Evolutionary conservation across 768 basidiomycete genomes (phyloP).

Genomic region (Suillus occidentalis): DNA sequence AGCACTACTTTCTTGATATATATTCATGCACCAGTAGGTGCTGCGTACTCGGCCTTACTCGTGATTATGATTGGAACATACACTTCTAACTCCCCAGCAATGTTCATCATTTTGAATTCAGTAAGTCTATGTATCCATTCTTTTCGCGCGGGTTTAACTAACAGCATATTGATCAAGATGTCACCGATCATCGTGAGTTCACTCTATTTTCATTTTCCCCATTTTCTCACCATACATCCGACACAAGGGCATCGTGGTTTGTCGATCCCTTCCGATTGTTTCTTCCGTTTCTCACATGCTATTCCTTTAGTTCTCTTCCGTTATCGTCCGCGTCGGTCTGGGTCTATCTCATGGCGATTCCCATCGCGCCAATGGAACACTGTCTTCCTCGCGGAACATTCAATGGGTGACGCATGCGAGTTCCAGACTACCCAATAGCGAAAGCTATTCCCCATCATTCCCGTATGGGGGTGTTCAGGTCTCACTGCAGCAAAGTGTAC

Average conservation of each 20-base stretch:
- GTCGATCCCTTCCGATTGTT: conserved; percentile 6
- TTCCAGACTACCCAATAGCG: not conserved
- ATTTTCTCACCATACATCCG: not conserved
- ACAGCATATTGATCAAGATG: conserved; percentile 4
- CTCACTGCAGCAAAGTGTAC: conserved; percentile 7
- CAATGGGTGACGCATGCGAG: conserved; percentile 1
- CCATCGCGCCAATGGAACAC: not conserved
- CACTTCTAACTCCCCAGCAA: conserved; percentile 12
- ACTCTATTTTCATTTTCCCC: not conserved
- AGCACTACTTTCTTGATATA: not conserved
- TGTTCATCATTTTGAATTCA: conserved; percentile 20
- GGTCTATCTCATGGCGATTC: conserved; percentile 22
- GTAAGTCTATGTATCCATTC: conserved; percentile 9
- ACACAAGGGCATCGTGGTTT: conserved; percentile 20
- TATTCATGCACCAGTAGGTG: conserved; percentile 9
- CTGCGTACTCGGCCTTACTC: conserved; percentile 19
- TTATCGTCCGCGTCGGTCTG: conserved; percentile 27
- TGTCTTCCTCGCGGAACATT: conserved; percentile 3
- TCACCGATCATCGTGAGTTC: conserved; percentile 20
- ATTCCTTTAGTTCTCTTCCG: conserved; percentile 21
- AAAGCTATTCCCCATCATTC: conserved; percentile 3
- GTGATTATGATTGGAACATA: conserved; percentile 20
- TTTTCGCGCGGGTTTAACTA: not conserved
- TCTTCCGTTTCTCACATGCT: not conserved
- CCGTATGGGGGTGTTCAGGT: conserved; percentile 12